Conservation (phyloP, 106 monocot genomes). For the Allium sativum region DNA sequence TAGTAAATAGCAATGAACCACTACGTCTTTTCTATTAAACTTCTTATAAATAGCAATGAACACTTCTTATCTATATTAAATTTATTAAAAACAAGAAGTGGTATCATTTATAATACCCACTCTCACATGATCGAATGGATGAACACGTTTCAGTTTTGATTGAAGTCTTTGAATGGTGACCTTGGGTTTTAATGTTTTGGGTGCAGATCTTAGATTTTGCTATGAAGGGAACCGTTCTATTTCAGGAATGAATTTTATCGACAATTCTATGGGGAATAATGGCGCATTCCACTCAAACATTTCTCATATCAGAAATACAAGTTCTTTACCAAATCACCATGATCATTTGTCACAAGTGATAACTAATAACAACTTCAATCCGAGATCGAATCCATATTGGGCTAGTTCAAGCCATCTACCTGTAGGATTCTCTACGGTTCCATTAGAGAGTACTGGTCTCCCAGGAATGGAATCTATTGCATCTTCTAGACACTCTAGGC, state of each 20-base stretch:
- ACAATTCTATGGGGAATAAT: neutral
- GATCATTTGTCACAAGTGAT: neutral
- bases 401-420: slow-evolving; percentile 6
- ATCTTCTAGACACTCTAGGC: slow-evolving; percentile 10
- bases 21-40: too few relatives aligned
- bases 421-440: neutral
- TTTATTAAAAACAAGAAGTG: too few relatives aligned
- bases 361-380: neutral
- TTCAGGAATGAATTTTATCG: neutral
- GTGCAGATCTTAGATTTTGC: slow-evolving; percentile 6
- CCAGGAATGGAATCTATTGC: neutral
- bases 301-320: slow-evolving; percentile 5
- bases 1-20: too few relatives aligned
- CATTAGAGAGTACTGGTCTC: slow-evolving; percentile 5
- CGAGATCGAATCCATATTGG: slow-evolving; percentile 9
- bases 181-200: too few relatives aligned
- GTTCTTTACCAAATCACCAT: neutral
- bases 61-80: too few relatives aligned
- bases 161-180: neutral
- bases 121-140: too few relatives aligned
- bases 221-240: slow-evolving; percentile 5
- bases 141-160: neutral
- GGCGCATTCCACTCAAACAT: neutral
- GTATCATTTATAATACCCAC: too few relatives aligned
- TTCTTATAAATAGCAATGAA: too few relatives aligned